phyloP scores from a whole-genome alignment of 75 land plant genomes.

The Selaginella tamariscina region DNA sequence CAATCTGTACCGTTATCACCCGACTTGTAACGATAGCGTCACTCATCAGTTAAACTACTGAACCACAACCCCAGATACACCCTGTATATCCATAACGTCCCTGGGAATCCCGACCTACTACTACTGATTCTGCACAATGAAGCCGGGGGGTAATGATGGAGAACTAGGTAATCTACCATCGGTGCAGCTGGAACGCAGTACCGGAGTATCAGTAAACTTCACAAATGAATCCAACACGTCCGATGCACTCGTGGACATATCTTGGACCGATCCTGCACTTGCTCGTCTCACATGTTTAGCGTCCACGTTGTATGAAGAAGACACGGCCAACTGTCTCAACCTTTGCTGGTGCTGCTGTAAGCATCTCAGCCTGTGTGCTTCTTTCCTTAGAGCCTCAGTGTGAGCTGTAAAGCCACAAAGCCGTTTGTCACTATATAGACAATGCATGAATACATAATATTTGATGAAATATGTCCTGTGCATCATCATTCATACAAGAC shows the following conservation, averaged over 20 bases:
- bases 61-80: background rate
- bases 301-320: background rate
- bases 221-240: background rate
- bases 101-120: background rate
- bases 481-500: background rate
- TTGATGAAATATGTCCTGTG: background rate
- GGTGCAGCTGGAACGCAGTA: conserved; percentile 2
- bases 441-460: background rate
- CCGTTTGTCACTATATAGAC: background rate
- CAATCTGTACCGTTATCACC: background rate
- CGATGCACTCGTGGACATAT: background rate
- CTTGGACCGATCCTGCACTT: background rate
- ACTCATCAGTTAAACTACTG: background rate
- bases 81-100: background rate
- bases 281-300: background rate
- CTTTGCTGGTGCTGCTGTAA: conserved; percentile 31
- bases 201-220: background rate
- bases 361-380: conserved; percentile 40
- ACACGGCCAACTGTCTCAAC: background rate
- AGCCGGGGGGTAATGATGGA: background rate
- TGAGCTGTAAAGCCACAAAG: conserved; percentile 30
- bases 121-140: background rate
- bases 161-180: background rate
- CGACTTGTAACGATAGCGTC: background rate
- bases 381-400: conserved; percentile 47